Base-by-base conservation (phyloP, 1,139 yeast genomes). In the Candida tropicalis region DNA sequence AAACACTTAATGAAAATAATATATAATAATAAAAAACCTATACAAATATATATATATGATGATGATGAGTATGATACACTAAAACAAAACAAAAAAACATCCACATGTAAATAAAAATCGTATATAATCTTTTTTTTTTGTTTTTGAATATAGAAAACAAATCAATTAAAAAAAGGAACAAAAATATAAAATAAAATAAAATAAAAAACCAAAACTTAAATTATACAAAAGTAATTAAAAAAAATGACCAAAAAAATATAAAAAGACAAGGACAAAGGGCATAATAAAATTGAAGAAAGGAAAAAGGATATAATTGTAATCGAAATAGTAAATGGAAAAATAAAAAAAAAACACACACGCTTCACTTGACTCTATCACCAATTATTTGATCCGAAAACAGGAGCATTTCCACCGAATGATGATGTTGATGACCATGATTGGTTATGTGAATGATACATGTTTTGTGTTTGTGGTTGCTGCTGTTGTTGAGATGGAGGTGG, bases 381-480 rank as follows among this genome's bases (percentile, higher is more conserved):
- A 36, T 44, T 46, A 23, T 42, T 42, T 12, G 44, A 35, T 25
- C 46, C 45, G 16, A 35, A 43, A 22, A 42, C 39, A 11, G 40
- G 22, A 2, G 41, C 39, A 12, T 40, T 40, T 24, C 41, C 41
- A 13, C 35, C 40, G 9, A 43, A 44, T 22, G 50, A 41, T 10
- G 49, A 35, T 2, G 46, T 33, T 13, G 50, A 44, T 12, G 50
- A 47, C 50, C 50, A 47, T 3, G 50, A 47, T 4, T 38, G 44
- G 28, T 40, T 47, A 18, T 44, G 48, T 4, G 46, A 33, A 27
- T 47, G 47, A 23, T 41, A 31, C 23, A 28, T 20, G 18, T 29
- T 35, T 32, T 16, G 35, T 9, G 25, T 35, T 27, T 38, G 35
- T 23, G 28, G 38, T 5, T 17, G 22, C 15, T 35, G 43, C 17